phyloP scores from a whole-genome alignment of 441 rosid species.

The Caryocar brasiliense region DNA sequence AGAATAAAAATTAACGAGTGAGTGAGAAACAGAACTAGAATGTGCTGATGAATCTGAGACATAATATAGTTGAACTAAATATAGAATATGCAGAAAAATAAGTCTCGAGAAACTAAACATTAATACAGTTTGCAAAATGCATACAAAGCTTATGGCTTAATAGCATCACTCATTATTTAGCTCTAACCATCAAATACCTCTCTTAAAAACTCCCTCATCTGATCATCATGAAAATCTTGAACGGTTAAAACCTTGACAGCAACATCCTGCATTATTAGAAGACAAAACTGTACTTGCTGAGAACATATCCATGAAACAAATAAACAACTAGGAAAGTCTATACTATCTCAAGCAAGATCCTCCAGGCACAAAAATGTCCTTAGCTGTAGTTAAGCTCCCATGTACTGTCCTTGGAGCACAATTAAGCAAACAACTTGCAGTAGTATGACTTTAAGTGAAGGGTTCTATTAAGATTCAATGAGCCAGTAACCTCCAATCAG shows the following conservation, averaged over 20 bases:
- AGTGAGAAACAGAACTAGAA: background rate
- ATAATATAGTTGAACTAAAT: no score
- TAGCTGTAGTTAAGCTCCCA: no score
- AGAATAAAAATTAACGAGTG: background rate
- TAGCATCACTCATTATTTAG: background rate
- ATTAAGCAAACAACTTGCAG: no score
- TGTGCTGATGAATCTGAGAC: background rate
- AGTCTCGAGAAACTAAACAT: no score
- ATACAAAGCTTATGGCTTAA: no score
- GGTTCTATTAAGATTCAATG: no score
- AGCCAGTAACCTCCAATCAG: no score
- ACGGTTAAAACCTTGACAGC: slow-evolving; percentile 79
- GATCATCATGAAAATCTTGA: slow-evolving; percentile 86
- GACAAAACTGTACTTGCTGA: background rate
- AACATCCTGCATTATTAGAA: slow-evolving; percentile 53
- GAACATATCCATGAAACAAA: background rate
- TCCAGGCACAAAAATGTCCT: no score
- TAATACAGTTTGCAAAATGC: no score
- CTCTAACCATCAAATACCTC: slow-evolving; percentile 42
- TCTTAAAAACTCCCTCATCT: slow-evolving; percentile 77
- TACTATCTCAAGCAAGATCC: background rate
- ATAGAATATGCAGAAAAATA: no score
- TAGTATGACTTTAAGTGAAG: no score
- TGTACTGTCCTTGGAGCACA: no score
- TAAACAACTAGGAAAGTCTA: background rate